These are phyloP conservation scores for Prunus padus DNA, from an alignment of 306 rosid genomes.

Conservation along the genomic window DNA sequence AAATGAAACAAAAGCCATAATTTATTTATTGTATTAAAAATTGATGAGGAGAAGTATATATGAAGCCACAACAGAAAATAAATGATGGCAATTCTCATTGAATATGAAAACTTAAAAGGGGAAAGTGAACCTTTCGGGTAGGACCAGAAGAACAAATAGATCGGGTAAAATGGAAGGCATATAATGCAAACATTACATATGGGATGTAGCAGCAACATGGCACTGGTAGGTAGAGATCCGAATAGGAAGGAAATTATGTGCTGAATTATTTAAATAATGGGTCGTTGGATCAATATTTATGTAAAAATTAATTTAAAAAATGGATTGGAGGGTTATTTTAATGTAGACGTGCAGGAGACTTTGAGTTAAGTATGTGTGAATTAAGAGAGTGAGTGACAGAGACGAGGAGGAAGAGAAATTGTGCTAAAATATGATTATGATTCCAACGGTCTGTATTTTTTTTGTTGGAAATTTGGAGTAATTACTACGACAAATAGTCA, in stretches of 20 bases:
- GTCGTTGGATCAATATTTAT: background rate
- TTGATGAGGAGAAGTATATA: no score
- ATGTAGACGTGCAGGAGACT: background rate
- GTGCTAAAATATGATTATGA: background rate
- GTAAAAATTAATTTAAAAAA: background rate
- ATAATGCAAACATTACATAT: background rate
- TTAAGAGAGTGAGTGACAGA: constrained; percentile 6
- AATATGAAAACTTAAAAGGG: background rate
- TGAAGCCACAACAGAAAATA: no score
- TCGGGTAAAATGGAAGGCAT: constrained; percentile 26
- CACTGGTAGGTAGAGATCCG: constrained; percentile 16
- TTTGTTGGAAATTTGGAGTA: background rate
- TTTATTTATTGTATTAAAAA: no score
- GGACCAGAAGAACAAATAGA: constrained; percentile 21
- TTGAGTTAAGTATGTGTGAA: background rate
- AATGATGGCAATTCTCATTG: no score
- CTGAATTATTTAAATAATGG: background rate
- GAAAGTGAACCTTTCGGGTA: constrained; percentile 4
- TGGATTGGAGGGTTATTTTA: background rate
- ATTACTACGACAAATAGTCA: background rate
- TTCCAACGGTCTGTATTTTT: background rate
- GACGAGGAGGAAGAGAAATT: background rate
- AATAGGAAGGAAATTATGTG: background rate
- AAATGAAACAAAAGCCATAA: background rate
- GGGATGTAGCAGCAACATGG: background rate